Evolutionary conservation across 768 basidiomycete species (phyloP).

Genomic region (Tricholoma sp.): DNA sequence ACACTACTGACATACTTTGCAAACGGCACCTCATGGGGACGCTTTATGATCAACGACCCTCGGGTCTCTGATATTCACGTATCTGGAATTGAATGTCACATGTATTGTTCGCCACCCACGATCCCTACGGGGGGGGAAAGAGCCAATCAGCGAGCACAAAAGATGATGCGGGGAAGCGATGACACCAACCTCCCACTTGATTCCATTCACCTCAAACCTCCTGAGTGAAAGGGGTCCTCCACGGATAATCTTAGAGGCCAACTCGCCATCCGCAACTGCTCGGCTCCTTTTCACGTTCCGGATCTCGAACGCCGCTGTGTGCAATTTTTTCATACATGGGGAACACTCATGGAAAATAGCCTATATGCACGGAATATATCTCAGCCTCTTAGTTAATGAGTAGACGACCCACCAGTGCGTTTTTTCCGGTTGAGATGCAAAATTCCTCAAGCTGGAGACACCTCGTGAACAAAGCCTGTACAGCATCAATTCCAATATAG

Average conservation of each 20-base stretch:
- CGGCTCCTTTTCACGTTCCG: slow-evolving; percentile 23
- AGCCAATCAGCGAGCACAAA: background rate
- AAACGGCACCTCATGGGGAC: background rate
- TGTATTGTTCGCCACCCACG: slow-evolving; percentile 7
- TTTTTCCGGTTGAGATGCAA: slow-evolving; percentile 22
- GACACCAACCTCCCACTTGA: slow-evolving; percentile 27
- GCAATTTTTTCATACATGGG: slow-evolving; percentile 20
- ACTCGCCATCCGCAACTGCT: slow-evolving; percentile 15
- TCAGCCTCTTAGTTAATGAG: background rate
- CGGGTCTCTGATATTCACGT: background rate
- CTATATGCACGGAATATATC: slow-evolving; percentile 9
- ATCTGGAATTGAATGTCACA: background rate
- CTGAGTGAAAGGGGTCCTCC: slow-evolving; percentile 23
- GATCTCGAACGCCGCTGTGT: slow-evolving; percentile 29
- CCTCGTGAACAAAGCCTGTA: slow-evolving; percentile 23
- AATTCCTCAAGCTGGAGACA: slow-evolving; percentile 35
- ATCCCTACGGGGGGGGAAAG: slow-evolving; percentile 6
- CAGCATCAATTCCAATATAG: slow-evolving; percentile 11
- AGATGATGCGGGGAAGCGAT: background rate
- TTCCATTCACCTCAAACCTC: slow-evolving; percentile 27
- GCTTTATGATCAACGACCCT: background rate
- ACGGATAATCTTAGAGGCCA: slow-evolving; percentile 19
- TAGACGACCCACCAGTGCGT: slow-evolving; percentile 26
- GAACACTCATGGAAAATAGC: slow-evolving; percentile 21
- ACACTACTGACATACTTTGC: background rate